Evolutionary conservation across 495 filamentous ascomycete species (phyloP), one percentile per base, ranked within the genome.

Genomic region (Parathielavia appendiculata): DNA sequence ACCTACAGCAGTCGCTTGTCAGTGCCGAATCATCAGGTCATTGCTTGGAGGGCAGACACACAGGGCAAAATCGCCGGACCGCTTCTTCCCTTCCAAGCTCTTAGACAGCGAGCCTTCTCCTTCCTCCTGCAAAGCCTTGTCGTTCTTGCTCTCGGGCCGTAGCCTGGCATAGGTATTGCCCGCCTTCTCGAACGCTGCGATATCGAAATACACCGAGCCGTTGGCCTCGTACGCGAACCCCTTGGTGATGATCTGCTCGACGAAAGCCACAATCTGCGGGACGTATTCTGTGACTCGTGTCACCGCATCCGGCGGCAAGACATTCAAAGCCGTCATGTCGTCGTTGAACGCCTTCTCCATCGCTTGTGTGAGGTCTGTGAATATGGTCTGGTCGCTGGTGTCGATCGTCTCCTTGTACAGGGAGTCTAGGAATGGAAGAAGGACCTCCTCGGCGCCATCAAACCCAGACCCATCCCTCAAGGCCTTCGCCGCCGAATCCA

Each of bases 131-230:
- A 96, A 73, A 7, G 84, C 83, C 68, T 88, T 85, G 69, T 97
- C 86, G 53, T 89, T 90, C 32, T 86, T 81, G 67, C 84, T 95
- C 80, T 91, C 91, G 0, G 93, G 93, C 60, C 91, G 86, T 14
- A 98, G 75, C 13, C 91, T 80, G 0, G 92, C 90, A 62, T 97
- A 98, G 2, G 81, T 79, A 68, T 93, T 88, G 0, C 92, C 90
- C 0, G 82, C 85, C 20, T 81, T 81, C 65, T 98, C 93, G 64
- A 96, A 97, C 0, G 90, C 83, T 4, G 77, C 74, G 60, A 95
- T 97, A 62, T 97, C 92, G 57, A 97, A 97, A 72, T 97, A 98
- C 2, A 98, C 91, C 0, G 89, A 93, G 0, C 90, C 90, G 59
- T 93, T 86, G 4, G 83, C 74, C 41, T 90, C 88, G 66, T 98